Evolutionary conservation across 106 monocot species (phyloP), one percentile per base, ranked within the genome.

Genomic region (Allium cepa): DNA sequence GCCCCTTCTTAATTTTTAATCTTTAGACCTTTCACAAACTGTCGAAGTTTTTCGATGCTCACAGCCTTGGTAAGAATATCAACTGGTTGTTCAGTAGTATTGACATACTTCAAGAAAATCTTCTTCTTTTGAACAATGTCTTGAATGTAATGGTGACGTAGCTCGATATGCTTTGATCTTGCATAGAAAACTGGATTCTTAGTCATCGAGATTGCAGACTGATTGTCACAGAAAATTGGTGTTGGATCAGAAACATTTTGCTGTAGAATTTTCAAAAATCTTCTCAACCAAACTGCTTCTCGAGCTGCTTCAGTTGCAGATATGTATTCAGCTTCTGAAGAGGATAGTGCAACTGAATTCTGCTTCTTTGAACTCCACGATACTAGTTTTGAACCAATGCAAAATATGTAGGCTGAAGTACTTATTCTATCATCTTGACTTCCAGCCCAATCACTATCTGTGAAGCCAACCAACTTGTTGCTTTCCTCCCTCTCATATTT

Each of bases 341-440:
- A 71, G 17, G 70, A 71, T 1, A n/a, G n/a, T 49, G 70, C 59
- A 7, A 59, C 6, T 7, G 46, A 49, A 10, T 60, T 3, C 46
- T 71, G 70, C 58, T 71, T 71, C 28, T 48, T 71, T 16, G 70
- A 71, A 7, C 8, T 2, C 70, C 70, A 71, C 4, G 59, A 71
- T 45, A 71, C 11, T 18, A 47, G 48, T 7, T 22, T 49, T 18
- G 46, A 71, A 3, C 46, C 59, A 6, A 59, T 13, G 10, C 11
- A 17, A 22, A 67, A 67, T 22, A 67, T 67, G 53, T 17, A n/a
- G 22, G 22, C 67, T 18, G 67, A 59, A 1, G 70, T 71, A n/a
- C 70, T 71, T 60, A 3, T 59, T 18, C 8, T 46, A 59, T 60
- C 70, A 71, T 71, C 70, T 15, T 59, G 9, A 11, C 9, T 4